phyloP scores from a whole-genome alignment of 2,329 filamentous ascomycete genomes.

The Hypoxylon sp. region DNA sequence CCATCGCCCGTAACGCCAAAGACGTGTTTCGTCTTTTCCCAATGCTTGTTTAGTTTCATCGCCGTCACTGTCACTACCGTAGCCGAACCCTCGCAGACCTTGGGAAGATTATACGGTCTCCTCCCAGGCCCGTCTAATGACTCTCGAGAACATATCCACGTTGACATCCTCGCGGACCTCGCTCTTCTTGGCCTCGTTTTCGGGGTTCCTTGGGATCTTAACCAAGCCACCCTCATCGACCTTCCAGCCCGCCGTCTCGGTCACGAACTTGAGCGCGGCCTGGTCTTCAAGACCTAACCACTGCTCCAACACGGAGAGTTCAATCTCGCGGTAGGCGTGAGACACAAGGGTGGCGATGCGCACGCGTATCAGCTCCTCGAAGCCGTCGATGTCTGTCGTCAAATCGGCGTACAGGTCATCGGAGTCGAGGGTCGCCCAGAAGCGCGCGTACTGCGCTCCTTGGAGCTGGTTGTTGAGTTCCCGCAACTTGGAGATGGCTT shows the following conservation, averaged over 20 bases:
- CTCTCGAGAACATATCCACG: slow-evolving; percentile 85
- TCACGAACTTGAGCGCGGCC: slow-evolving; percentile 81
- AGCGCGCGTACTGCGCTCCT: slow-evolving; percentile 88
- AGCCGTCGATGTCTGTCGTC: slow-evolving; percentile 92
- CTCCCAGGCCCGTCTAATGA: slow-evolving; percentile 89
- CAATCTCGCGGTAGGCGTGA: slow-evolving; percentile 82
- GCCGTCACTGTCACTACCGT: slow-evolving; percentile 1
- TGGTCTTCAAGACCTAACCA: slow-evolving; percentile 82
- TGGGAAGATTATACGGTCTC: slow-evolving; percentile 71
- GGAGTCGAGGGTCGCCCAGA: slow-evolving; percentile 93
- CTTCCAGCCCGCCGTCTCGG: slow-evolving; percentile 89
- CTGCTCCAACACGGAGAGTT: slow-evolving; percentile 76
- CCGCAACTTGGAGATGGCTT: slow-evolving; percentile 91
- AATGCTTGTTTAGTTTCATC: slow-evolving; percentile 43
- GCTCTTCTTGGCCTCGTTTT: slow-evolving; percentile 97
- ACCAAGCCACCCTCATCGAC: slow-evolving; percentile 79
- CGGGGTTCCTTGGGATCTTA: slow-evolving; percentile 89
- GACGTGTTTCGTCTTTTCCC: slow-evolving; percentile 39
- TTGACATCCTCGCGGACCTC: slow-evolving; percentile 96
- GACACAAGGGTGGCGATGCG: slow-evolving; percentile 90
- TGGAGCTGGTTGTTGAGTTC: slow-evolving; percentile 89
- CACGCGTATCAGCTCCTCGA: slow-evolving; percentile 93
- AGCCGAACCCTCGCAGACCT: not conserved
- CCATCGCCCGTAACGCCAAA: slow-evolving; percentile 43
- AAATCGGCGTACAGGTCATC: slow-evolving; percentile 97